A percentile compares a stretch with the other conserved stretches of the same genome.
These are phyloP conservation scores for Borealophlyctis nickersoniae DNA, from an alignment of 192 early-diverging fungal genomes.

Conservation along the genomic window DNA sequence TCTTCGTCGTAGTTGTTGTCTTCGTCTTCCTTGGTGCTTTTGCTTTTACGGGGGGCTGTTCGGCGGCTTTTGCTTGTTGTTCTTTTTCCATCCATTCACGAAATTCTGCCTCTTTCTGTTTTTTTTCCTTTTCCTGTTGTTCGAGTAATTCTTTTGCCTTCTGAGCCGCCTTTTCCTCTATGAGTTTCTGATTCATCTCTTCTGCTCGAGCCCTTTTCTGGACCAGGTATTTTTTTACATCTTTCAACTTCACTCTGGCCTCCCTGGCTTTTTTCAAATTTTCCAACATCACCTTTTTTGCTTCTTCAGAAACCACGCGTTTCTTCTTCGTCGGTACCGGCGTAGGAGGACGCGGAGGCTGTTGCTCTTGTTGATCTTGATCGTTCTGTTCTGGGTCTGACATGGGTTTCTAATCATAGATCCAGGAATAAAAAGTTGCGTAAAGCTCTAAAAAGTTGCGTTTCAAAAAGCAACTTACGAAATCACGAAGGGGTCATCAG, in stretches of 20 bases:
- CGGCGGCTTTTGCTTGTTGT: no score
- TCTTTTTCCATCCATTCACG: background rate
- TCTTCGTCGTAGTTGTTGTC: background rate
- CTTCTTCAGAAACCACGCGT: background rate
- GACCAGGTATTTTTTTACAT: background rate
- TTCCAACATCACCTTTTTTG: background rate
- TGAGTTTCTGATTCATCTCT: background rate
- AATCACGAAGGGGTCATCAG: no score
- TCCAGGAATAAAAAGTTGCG: no score
- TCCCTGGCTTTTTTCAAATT: background rate
- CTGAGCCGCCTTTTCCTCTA: background rate
- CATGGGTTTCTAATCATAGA: background rate
- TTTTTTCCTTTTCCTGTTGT: background rate
- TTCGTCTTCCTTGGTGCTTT: background rate
- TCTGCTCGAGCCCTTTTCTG: background rate
- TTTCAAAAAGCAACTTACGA: no score
- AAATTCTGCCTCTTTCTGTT: background rate
- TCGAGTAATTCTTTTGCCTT: background rate
- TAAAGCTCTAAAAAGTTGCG: no score
- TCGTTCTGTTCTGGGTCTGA: background rate
- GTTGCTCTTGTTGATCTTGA: no score
- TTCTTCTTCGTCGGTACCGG: background rate
- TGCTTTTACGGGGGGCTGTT: no score
- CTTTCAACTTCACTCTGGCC: background rate
- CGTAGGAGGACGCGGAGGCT: background rate